These are phyloP conservation scores for Nicotiana tabacum DNA, from an alignment of 257 asterid species.

Conservation along the genomic window DNA sequence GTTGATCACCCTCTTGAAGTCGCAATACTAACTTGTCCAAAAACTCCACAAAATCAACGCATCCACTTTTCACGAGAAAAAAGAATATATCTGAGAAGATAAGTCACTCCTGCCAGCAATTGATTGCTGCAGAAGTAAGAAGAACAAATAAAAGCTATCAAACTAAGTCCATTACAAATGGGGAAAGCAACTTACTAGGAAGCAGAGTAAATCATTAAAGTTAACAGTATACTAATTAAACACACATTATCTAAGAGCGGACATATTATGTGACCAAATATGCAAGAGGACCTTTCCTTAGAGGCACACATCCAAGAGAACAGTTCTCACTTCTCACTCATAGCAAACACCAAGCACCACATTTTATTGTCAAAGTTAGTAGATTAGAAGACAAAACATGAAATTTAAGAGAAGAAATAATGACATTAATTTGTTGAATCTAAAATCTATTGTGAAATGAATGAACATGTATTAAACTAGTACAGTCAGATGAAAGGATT, in stretches of 20 bases:
- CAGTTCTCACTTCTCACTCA: constrained; percentile 3
- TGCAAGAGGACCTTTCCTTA: background rate
- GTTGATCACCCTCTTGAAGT: constrained; percentile 83
- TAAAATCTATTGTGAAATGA: background rate
- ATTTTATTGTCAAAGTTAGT: background rate
- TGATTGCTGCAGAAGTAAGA: constrained; percentile 52
- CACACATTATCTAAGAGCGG: background rate
- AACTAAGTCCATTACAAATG: background rate
- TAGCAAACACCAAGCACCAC: background rate
- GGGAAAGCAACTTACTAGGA: background rate
- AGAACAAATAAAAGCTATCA: background rate
- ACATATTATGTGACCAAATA: background rate
- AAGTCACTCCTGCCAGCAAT: constrained; percentile 99
- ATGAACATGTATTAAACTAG: background rate
- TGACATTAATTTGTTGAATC: background rate
- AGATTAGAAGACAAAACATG: no score
- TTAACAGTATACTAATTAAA: background rate
- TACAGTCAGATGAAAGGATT: constrained; percentile 12
- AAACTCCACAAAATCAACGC: constrained; percentile 93
- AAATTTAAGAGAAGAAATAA: background rate
- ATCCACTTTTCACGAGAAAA: constrained; percentile 92
- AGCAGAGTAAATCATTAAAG: background rate
- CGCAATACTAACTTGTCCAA: constrained; percentile 88
- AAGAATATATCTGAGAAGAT: constrained; percentile 85
- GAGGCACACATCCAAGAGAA: background rate